Evolutionary conservation across 345 rosid genomes (phyloP), one percentile per base, ranked within the genome.

Genomic region (Citrus medica): DNA sequence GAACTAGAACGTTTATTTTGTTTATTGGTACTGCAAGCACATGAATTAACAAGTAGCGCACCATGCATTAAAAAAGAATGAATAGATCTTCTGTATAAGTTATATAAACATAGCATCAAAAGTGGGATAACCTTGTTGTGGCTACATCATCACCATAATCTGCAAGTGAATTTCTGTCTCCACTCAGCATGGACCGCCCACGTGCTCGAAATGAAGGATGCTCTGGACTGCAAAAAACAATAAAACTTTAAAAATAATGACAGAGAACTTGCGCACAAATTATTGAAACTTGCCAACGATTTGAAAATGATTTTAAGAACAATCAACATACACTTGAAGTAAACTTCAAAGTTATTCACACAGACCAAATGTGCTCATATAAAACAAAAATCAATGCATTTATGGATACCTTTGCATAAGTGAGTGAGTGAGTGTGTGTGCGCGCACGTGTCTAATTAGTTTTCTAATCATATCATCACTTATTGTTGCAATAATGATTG

Each of bases 131-230:
- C 99, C 99, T 95, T 78, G 99, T 85, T 58, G 89, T 78, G 78
- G 91, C 79, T 74, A 81, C 91, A 59, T 89, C 92, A 80, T 90
- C 87, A 42, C 85, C 78, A 78, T 82, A 88, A 82, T 90, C 91
- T 90, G 90, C 87, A 60, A 83, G 86, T 28, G 82, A 79, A 78
- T 88, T 90, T 79, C 87, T 83, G 74, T 95, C 92, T 56, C 98
- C 98, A 73, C 98, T 88, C 79, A 95, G 88, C 89, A 91, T 87
- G 82, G 97, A 95, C 67, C 87, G 84, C 69, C 93, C 92, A 79
- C 92, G 95, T 56, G 85, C 86, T 80, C 87, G 93, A 69, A 88
- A 86, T 71, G 95, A 92, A 83, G 92, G 98, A 87, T 92, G 95
- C 85, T 94, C 97, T 60, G 98, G 98, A 86, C 98, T 95, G 92